Evolutionary conservation across 495 filamentous ascomycete species (phyloP), one percentile per base, ranked within the genome.

Genomic region (Sporormia fimetaria): DNA sequence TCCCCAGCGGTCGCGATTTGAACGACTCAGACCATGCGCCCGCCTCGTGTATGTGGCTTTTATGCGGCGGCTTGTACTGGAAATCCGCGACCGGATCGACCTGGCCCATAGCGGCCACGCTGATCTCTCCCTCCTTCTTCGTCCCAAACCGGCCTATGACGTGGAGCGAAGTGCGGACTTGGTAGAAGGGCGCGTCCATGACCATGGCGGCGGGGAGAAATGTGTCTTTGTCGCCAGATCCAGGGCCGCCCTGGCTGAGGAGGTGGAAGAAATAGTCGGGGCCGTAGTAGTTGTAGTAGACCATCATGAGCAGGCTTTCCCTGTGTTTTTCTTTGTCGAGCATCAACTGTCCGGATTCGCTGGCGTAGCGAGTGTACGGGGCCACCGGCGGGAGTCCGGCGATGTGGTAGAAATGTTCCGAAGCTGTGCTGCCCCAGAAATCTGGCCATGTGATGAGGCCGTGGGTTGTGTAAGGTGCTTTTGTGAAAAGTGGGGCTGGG

Each of bases 181-280:
- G 53, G 43, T 72, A 75, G 51, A 66, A 74, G 0, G 68, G 59
- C 14, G 61, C 51, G 4, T 63, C 58, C 4, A 76, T 52, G 3
- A 66, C 68, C 2, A 62, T 48, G 1, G 76, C 74, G 0, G 74
- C 75, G 6, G 68, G 57, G 2, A 74, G 49, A 33, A 79, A 80
- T 3, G 72, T 79, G 47, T 80, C 76, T 54, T 80, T 80, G 51
- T 80, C 77, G 1, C 76, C 75, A 41, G 76, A 63, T 2, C 75
- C 75, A 1, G 67, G 63, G 0, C 61, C 68, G 4, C 72, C 70
- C 52, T 76, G 75, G 4, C 64, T 66, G 17, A 79, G 58, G 6
- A 80, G 58, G 4, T 62, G 57, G 56, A 76, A 80, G 55, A 75
- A 80, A 44, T 73, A 65, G 0, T 63, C 55, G 2, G 72, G 69